These are phyloP conservation scores for Mortierella antarctica DNA, from an alignment of 192 early-diverging fungal species.

Conservation along the genomic window DNA sequence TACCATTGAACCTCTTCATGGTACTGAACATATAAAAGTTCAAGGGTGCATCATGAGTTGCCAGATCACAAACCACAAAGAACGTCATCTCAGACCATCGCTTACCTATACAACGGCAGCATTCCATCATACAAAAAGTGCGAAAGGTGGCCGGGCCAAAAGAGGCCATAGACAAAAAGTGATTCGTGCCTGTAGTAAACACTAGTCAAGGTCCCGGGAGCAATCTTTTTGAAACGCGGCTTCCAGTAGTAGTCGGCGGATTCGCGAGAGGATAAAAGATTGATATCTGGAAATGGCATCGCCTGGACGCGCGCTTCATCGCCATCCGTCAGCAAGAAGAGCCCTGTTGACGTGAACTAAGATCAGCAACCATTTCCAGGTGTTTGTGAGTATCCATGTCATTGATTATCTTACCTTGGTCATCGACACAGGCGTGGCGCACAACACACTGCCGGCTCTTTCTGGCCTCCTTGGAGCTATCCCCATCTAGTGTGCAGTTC, in stretches of 20 bases:
- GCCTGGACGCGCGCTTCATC: background rate
- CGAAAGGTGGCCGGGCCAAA: constrained; percentile 46
- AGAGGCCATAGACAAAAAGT: constrained; percentile 51
- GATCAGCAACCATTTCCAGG: background rate
- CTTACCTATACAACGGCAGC: constrained; percentile 43
- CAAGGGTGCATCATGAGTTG: background rate
- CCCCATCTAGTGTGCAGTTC: constrained; percentile 10
- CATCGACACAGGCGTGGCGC: constrained; percentile 12
- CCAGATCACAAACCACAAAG: background rate
- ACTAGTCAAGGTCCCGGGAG: no score
- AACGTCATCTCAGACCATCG: no score
- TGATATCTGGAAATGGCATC: background rate
- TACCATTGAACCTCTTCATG: constrained; percentile 20
- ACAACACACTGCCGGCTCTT: constrained; percentile 22
- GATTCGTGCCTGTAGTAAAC: constrained; percentile 30
- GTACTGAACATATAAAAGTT: constrained; percentile 16
- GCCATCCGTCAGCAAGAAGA: background rate
- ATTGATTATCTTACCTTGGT: no score
- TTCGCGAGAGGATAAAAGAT: constrained; percentile 7
- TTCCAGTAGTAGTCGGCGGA: constrained; percentile 5
- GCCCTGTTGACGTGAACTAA: background rate
- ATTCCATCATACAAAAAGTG: constrained; percentile 55
- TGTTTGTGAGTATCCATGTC: background rate
- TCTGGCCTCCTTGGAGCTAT: background rate
- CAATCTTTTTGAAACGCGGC: constrained; percentile 5